phyloP scores from a whole-genome alignment of 78 protist genomes.

The Pigoraptor vietnamica region DNA sequence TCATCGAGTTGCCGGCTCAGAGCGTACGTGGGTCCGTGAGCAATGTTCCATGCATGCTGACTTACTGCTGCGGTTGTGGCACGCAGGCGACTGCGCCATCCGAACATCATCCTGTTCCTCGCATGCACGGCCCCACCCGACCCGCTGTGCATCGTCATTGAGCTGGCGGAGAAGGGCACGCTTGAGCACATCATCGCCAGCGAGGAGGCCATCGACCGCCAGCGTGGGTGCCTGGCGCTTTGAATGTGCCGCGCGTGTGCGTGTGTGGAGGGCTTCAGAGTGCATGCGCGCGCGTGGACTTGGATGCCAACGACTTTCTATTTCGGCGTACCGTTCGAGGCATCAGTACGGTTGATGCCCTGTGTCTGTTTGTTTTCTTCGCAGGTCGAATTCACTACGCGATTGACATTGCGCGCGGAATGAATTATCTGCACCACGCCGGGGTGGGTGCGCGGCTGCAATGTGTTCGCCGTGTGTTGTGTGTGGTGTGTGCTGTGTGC shows the following conservation, averaged over 20 bases:
- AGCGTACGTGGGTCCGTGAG: too few relatives aligned
- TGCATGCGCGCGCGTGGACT: not conserved
- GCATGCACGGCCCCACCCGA: conserved; percentile 10
- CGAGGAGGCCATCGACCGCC: not conserved
- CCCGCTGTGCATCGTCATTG: conserved; percentile 25
- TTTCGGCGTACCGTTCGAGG: too few relatives aligned
- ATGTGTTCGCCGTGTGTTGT: not conserved
- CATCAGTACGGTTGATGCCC: too few relatives aligned
- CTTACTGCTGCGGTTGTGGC: too few relatives aligned
- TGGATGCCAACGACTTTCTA: not conserved
- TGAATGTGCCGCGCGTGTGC: too few relatives aligned
- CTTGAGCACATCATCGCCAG: not conserved
- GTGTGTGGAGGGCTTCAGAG: not conserved
- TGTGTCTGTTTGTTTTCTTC: too few relatives aligned
- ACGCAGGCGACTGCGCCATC: not conserved
- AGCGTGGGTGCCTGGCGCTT: not conserved
- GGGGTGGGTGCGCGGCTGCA: too few relatives aligned
- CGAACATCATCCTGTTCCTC: not conserved
- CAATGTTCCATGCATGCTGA: too few relatives aligned
- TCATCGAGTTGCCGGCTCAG: too few relatives aligned
- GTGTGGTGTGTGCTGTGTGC: too few relatives aligned
- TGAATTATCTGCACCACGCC: conserved; percentile 30
- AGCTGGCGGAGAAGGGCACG: not conserved
- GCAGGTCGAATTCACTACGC: not conserved
- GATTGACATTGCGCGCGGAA: conserved; percentile 32